Base-by-base conservation (phyloP, 257 asterid genomes). In the Penstemon barbatus region DNA sequence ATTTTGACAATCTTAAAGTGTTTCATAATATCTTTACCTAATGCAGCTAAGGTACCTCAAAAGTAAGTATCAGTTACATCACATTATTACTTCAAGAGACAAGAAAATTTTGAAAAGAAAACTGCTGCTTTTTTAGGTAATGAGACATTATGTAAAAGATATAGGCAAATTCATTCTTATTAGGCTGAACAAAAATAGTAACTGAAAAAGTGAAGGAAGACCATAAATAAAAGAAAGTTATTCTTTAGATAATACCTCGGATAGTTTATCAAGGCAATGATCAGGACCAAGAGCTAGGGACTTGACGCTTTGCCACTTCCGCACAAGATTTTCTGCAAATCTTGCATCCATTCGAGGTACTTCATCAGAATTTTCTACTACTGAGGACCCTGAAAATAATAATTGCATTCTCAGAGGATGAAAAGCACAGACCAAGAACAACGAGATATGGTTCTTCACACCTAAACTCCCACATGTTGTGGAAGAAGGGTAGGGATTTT, bases 271-370 rank as follows among this genome's bases (percentile, higher is more conserved):
- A 71, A 85, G 70, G 81, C 78, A 76, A 67, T 90, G 99, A 57
- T 87, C 92, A 11, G 96, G 91, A 79, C 99, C 97, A 59, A 93
- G 99, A 55, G 97, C 96, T 68, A 80, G 82, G 66, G 99, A 86
- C 80, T 90, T 93, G 56, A 90, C 78, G 54, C 70, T 76, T 80
- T 94, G 96, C 99, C 97, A 94, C 82, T 86, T 85, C 63, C 83
- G 85, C 68, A 94, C 96, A 25, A 94, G 79, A 81, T 72, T 80
- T 80, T 89, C 99, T 1, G 99, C 96, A 60, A 84, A 82, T 66
- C 95, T 83, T 53, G 97, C 95, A 80, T 87, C 94, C 96, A 90
- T 91, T 77, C 88, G 83, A n/a, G 96, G 87, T 68, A 85, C 57
- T 75, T 87, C 88, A 42, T 70, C 88, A 75, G 77, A 66, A 50